Evolutionary conservation across 805 yeast species (phyloP).

Genomic region (Lachancea dasiensis): DNA sequence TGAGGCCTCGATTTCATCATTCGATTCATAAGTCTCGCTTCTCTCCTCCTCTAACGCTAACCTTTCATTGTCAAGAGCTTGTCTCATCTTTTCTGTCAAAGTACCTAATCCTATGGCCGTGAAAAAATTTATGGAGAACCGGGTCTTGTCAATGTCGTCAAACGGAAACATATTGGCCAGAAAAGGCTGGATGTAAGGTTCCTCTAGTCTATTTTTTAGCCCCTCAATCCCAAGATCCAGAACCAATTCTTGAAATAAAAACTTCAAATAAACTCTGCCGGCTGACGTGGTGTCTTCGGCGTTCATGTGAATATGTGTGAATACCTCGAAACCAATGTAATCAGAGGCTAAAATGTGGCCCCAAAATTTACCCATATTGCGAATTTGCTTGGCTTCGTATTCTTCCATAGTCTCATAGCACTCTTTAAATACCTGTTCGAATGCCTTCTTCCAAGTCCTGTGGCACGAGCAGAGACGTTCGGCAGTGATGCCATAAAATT

Average conservation of each 20-base stretch:
- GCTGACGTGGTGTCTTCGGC: conserved; percentile 76
- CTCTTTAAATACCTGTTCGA: conserved; percentile 46
- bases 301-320: conserved; percentile 52
- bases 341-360: conserved; percentile 78
- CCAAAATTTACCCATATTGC: conserved; percentile 79
- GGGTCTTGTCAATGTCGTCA: conserved; percentile 44
- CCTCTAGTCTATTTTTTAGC: conserved; percentile 45
- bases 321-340: conserved; percentile 55
- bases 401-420: conserved; percentile 57
- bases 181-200: conserved; percentile 44
- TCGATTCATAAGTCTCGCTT: conserved; percentile 10
- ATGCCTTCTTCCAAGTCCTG: conserved; percentile 51
- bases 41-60: conserved; percentile 22
- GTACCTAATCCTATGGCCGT: conserved; percentile 89
- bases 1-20: conserved; percentile 14
- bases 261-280: conserved; percentile 71
- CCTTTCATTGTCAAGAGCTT: conserved; percentile 34
- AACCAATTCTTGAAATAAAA: conserved; percentile 70
- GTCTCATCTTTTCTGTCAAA: conserved; percentile 78
- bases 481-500: conserved; percentile 73
- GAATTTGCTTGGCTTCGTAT: conserved; percentile 62
- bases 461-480: conserved; percentile 53
- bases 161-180: conserved; percentile 61
- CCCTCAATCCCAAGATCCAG: conserved; percentile 63
- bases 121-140: conserved; percentile 83